phyloP scores from a whole-genome alignment of 345 rosid genomes.

The Populus pruinosa region DNA sequence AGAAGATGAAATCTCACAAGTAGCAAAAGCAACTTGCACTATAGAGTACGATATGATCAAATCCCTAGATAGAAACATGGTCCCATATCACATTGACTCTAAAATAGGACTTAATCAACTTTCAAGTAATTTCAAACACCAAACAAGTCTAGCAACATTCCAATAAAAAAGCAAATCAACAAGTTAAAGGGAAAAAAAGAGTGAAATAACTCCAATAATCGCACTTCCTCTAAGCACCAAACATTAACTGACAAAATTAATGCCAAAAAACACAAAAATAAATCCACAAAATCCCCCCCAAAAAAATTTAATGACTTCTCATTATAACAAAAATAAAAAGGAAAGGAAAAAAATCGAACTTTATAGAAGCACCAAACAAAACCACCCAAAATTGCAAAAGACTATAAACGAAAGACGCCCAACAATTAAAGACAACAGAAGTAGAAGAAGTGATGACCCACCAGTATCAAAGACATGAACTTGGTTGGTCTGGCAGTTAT shows the following conservation, averaged over 20 bases:
- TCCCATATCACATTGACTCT: background rate
- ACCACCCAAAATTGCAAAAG: conserved; percentile 7
- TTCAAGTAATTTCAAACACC: background rate
- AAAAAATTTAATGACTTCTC: background rate
- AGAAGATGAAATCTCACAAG: conserved; percentile 7
- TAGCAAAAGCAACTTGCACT: background rate
- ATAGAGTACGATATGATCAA: background rate
- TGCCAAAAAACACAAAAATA: conserved; percentile 14
- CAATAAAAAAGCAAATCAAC: background rate
- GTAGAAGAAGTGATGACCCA: conserved; percentile 26
- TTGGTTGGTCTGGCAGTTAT: conserved; percentile 95
- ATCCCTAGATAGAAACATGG: background rate
- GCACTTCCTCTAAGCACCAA: background rate
- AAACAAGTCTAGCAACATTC: background rate
- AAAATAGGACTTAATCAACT: background rate
- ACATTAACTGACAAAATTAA: background rate
- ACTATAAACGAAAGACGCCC: background rate
- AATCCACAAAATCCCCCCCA: conserved; percentile 27
- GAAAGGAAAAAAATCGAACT: background rate
- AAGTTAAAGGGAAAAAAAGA: background rate
- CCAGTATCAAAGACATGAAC: conserved; percentile 92
- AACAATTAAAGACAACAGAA: conserved; percentile 9
- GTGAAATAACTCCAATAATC: background rate
- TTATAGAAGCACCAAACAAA: background rate
- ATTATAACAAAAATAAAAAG: background rate